These are phyloP conservation scores for Capsella rubella DNA, from an alignment of 441 rosid species.

Conservation along the genomic window DNA sequence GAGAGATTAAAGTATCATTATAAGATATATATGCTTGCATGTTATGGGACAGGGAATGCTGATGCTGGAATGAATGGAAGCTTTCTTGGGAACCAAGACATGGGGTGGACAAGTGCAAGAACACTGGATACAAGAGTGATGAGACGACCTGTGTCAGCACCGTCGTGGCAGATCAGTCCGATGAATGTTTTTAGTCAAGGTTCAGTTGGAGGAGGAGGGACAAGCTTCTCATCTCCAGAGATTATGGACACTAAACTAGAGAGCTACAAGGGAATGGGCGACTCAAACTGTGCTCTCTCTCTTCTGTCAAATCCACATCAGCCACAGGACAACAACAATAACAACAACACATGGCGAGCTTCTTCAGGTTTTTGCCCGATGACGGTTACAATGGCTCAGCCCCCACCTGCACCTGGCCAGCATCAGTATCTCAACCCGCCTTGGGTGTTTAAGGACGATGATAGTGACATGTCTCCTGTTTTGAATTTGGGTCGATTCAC, in stretches of 20 bases:
- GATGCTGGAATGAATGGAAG: slow-evolving; percentile 54
- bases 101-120: slow-evolving; percentile 61
- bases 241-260: slow-evolving; percentile 52
- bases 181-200: slow-evolving; percentile 58
- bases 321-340: slow-evolving; percentile 39
- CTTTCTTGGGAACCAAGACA: slow-evolving; percentile 56
- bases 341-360: slow-evolving; percentile 50
- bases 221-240: slow-evolving; percentile 60
- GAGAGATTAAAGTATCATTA: neutral
- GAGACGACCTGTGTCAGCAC: slow-evolving; percentile 42
- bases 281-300: slow-evolving; percentile 99
- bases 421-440: slow-evolving; percentile 43
- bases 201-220: slow-evolving; percentile 49
- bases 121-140: slow-evolving; percentile 37
- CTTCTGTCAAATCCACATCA: slow-evolving; percentile 93
- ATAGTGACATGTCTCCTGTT: slow-evolving; percentile 49
- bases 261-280: slow-evolving; percentile 71
- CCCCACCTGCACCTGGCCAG: slow-evolving; percentile 54
- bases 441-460: slow-evolving; percentile 45
- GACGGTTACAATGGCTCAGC: slow-evolving; percentile 57
- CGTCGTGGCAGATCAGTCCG: slow-evolving; percentile 57
- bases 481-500: slow-evolving; percentile 61
- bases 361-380: slow-evolving; percentile 45
- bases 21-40: neutral
- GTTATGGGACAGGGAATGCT: slow-evolving; percentile 47